Evolutionary conservation across 768 basidiomycete species (phyloP).

Genomic region (Lactarius akahatsu): DNA sequence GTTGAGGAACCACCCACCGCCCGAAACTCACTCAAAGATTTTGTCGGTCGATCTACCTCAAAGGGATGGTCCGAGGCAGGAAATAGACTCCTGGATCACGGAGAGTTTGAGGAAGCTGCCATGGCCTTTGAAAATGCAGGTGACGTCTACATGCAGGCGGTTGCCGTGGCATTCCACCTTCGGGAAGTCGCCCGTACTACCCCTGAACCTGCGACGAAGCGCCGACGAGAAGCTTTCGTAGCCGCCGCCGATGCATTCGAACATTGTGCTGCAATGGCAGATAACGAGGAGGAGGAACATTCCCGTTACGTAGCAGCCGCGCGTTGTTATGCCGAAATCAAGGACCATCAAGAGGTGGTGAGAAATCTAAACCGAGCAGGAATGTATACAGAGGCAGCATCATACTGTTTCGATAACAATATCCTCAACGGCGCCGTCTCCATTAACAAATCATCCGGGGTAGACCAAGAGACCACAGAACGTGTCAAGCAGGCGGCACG

Average conservation of each 20-base stretch:
- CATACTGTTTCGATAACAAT: slow-evolving; percentile 25
- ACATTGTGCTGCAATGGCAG: slow-evolving; percentile 6
- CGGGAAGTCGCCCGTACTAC: slow-evolving; percentile 13
- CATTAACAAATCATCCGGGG: slow-evolving; percentile 8
- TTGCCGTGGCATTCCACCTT: slow-evolving; percentile 14
- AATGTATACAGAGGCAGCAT: slow-evolving; percentile 21
- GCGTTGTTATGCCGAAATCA: slow-evolving; percentile 19
- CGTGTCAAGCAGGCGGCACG: slow-evolving; percentile 18
- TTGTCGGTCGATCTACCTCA: slow-evolving; percentile 6
- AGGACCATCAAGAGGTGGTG: slow-evolving; percentile 9
- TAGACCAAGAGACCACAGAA: slow-evolving; percentile 22
- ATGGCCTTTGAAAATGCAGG: slow-evolving; percentile 20
- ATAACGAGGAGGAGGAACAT: not conserved
- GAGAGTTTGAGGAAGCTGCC: slow-evolving; percentile 20
- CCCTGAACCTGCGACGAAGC: slow-evolving; percentile 5
- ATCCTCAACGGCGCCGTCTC: slow-evolving; percentile 15
- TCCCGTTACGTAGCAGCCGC: slow-evolving; percentile 11
- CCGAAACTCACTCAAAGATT: slow-evolving; percentile 2
- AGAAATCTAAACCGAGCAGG: slow-evolving; percentile 13
- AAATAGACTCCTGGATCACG: slow-evolving; percentile 4
- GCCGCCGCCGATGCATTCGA: slow-evolving; percentile 7
- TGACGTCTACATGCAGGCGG: slow-evolving; percentile 3
- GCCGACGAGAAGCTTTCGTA: slow-evolving; percentile 16
- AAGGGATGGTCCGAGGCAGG: slow-evolving; percentile 20
- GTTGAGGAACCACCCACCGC: not conserved